Evolutionary conservation across 495 filamentous ascomycete genomes (phyloP), one percentile per base, ranked within the genome.

Genomic region (Hypomontagnella monticulosa): DNA sequence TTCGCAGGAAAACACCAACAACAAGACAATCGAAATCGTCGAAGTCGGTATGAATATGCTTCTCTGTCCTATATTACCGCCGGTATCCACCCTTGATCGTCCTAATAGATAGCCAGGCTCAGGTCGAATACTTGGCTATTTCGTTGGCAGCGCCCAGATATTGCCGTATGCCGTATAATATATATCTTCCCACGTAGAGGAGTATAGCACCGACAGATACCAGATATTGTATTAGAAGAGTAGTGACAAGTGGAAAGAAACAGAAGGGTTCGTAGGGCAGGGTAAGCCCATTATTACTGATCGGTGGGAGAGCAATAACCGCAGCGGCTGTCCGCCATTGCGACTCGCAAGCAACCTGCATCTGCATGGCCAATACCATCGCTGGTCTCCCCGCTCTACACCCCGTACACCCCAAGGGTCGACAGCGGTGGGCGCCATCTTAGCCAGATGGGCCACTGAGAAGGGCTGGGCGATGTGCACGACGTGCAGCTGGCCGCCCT

Each of bases 401-500:
- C n/a, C n/a, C n/a, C 51, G 36, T 16, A n/a, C n/a, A n/a, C n/a
- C n/a, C 41, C 59, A 61, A 70, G 68, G 68, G 48, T 63, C 37
- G 61, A 44, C 27, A 63, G 55, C 61, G 56, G 40, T 58, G 69
- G 71, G 68, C 71, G 71, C 43, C 65, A 69, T 71, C 69, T 67
- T 47, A 53, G 56, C 41, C 66, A 40, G 53, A 34, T 57, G 52
- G 69, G 33, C 71, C 71, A 73, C 62, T 73, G 57, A 70, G 63
- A 54, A 67, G 48, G 60, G 61, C 69, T 49, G 53, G 53, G 66
- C 40, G 60, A 63, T 69, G 71, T 71, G 71, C 71, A 71, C 69
- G 51, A 67, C 60, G 69, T 67, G 69, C 71, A 64, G 63, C 58
- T 59, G 42, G 53, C 51, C 37, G 60, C 23, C 37, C 15, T 34